Percentiles rank a stretch among this genome's conserved stretches.
phyloP scores from a whole-genome alignment of 1,139 yeast genomes.

The Saccharomyces pastorianus region DNA sequence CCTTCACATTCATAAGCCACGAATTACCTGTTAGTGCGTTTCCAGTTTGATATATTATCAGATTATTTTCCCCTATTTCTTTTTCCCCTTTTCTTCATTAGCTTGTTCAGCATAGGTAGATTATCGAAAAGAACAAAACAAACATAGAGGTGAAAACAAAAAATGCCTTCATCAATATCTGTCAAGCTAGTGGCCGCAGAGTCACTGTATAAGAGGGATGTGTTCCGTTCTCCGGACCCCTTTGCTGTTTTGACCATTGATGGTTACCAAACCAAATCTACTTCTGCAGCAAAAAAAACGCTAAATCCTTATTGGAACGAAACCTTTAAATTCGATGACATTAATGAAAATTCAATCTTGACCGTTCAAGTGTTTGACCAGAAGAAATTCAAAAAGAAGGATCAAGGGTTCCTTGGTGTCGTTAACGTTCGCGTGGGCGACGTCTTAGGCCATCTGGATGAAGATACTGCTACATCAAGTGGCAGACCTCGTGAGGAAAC shows the following conservation, averaged over 20 bases:
- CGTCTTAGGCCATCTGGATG: slow-evolving; percentile 58
- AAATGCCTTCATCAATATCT: slow-evolving; percentile 34
- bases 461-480: slow-evolving; percentile 17
- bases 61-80: background rate
- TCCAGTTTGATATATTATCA: background rate
- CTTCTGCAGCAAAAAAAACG: slow-evolving; percentile 88
- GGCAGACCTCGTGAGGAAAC: slow-evolving; percentile 61
- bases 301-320: slow-evolving; percentile 98
- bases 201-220: slow-evolving; percentile 88
- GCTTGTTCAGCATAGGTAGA: background rate
- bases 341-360: slow-evolving; percentile 74
- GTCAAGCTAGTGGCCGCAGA: slow-evolving; percentile 93
- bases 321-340: slow-evolving; percentile 60
- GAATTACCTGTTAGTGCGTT: background rate
- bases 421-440: slow-evolving; percentile 88
- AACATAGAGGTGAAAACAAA: background rate
- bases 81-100: background rate
- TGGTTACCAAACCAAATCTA: slow-evolving; percentile 92
- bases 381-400: slow-evolving; percentile 94
- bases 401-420: slow-evolving; percentile 97
- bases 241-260: slow-evolving; percentile 95
- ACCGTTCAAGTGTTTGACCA: slow-evolving; percentile 95
- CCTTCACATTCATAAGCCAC: background rate
- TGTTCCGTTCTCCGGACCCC: slow-evolving; percentile 93
- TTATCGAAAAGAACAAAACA: background rate